Conservation (phyloP, 441 rosid species). For the Mallotus repandus region DNA sequence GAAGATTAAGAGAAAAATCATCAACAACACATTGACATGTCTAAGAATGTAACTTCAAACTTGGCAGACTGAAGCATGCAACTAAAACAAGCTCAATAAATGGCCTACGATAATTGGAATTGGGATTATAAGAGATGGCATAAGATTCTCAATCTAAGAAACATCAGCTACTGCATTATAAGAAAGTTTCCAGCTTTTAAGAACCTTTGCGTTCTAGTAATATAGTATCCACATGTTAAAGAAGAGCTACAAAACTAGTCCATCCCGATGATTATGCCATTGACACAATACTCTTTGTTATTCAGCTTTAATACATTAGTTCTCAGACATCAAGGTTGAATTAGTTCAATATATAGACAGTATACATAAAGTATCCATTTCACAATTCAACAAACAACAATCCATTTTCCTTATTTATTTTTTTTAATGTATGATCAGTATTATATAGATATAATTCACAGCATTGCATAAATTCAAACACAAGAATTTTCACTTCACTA, state of each 20-base stretch:
- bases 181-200: neutral
- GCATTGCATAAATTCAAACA: neutral
- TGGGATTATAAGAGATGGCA: neutral
- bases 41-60: neutral
- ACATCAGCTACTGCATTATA: neutral
- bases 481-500: neutral
- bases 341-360: no score
- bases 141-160: neutral
- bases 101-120: neutral
- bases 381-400: no score
- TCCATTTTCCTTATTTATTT: no score
- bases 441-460: neutral
- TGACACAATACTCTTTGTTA: neutral
- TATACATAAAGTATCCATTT: neutral
- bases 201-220: neutral
- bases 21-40: neutral
- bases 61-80: neutral
- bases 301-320: neutral
- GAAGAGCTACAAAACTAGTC: neutral
- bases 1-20: conserved; percentile 1
- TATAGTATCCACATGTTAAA: neutral
- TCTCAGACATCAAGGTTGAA: neutral
- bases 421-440: no score
- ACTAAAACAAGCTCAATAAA: neutral
- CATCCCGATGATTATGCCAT: neutral